Evolutionary conservation across 2,329 filamentous ascomycete species (phyloP), one percentile per base, ranked within the genome.

Genomic region (Hortaea werneckii): DNA sequence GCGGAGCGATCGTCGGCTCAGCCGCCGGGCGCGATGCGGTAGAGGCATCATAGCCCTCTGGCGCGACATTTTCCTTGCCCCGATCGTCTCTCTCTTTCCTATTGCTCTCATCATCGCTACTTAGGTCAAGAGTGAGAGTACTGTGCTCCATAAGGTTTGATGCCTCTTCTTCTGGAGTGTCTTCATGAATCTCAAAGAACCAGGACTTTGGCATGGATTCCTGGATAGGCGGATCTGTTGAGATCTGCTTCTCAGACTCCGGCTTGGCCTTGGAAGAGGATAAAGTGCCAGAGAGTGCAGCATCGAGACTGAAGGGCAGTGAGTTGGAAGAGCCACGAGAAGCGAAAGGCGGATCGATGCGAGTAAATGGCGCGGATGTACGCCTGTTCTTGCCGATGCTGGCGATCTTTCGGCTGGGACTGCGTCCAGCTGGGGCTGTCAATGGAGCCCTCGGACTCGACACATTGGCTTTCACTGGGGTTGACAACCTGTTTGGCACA

Each of bases 181-280:
- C 90, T 62, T 95, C 87, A 62, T 95, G 83, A 59, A 98, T 96
- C 48, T 90, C 85, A 62, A 98, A 96, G 71, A 84, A 84, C 89
- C 88, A 95, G 48, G 65, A 62, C 48, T 74, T 75, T 20, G 74
- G 69, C 67, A 72, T 68, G 47, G 75, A 75, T 30, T 79, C 74
- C 60, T 83, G 78, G 56, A 75, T 64, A 44, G 76, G 71, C 20
- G 71, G 60, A 49, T 71, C 70, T 37, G 66, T 52, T 32, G 41
- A 63, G 40, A 9, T 12, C 7, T 6, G 10, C 20, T 20, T 20
- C 32, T 35, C 32, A 40, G 4, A 2, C 26, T 4, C 27, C 12
- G 20, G 29, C 56, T 46, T 58, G 42, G 56, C 53, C n/a, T 60
- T 59, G 44, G 61, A 50, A 72, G 68, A 73, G 5, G 82, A 71